phyloP scores from a whole-genome alignment of 163 green algal genomes.

The Chlamydomonas reinhardtii region DNA sequence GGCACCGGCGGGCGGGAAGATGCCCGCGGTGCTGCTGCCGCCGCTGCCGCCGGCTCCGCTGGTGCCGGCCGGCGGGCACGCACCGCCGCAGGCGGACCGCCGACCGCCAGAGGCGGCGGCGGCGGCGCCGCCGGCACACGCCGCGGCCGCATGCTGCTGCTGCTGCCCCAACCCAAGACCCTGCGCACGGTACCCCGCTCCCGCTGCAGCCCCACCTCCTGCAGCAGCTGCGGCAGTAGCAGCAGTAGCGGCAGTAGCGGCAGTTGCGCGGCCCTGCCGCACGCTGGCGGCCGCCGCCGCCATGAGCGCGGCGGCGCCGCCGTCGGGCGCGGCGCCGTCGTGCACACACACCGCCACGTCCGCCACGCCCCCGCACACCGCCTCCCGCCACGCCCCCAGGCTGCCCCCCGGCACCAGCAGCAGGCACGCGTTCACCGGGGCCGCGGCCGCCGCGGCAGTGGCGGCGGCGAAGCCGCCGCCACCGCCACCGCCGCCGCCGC shows the following conservation, averaged over 20 bases:
- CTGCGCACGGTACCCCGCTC: neutral
- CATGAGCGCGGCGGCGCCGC: neutral
- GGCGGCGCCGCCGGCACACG: neutral
- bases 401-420: slow-evolving; percentile 3
- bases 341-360: slow-evolving; percentile 4
- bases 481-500: neutral
- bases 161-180: neutral
- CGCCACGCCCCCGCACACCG: neutral
- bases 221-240: neutral
- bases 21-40: slow-evolving; percentile 13
- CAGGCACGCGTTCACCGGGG: slow-evolving; percentile 3
- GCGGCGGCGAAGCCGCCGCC: neutral
- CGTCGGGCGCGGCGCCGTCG: slow-evolving; percentile 4
- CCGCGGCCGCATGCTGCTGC: neutral
- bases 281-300: too few species aligned
- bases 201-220: neutral
- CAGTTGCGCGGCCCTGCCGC: too few species aligned
- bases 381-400: neutral
- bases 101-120: neutral
- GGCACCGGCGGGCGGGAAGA: neutral
- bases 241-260: too few species aligned
- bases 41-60: neutral
- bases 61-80: neutral
- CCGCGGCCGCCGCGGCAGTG: too few species aligned
- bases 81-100: neutral